These are phyloP conservation scores for Barnettozyma populi DNA, from an alignment of 805 yeast species.

Conservation along the genomic window DNA sequence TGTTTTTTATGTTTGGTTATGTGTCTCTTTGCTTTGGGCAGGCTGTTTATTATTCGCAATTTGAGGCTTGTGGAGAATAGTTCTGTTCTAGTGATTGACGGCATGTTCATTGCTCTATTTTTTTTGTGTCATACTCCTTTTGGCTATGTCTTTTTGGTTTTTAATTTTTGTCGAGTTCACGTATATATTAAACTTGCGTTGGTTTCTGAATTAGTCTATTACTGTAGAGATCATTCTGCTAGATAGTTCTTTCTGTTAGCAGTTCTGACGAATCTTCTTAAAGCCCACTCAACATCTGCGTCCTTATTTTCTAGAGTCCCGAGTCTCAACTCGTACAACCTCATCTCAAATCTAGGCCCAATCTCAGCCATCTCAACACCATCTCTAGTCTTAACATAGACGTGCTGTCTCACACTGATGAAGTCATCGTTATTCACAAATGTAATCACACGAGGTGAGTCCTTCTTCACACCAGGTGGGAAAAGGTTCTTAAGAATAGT, in stretches of 20 bases:
- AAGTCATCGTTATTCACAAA: conserved; percentile 88
- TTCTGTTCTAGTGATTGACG: background rate
- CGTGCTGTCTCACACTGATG: conserved; percentile 92
- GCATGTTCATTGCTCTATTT: background rate
- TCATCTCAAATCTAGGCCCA: conserved; percentile 99
- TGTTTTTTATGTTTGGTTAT: background rate
- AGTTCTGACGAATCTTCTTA: conserved; percentile 88
- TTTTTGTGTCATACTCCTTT: background rate
- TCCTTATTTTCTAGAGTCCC: conserved; percentile 94
- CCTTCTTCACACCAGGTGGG: conserved; percentile 95
- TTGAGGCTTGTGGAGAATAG: too few species aligned
- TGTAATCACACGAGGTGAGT: conserved; percentile 85
- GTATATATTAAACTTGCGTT: background rate
- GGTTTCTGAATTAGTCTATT: background rate
- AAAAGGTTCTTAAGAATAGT: conserved; percentile 81
- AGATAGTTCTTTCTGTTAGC: conserved; percentile 92
- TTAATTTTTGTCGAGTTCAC: background rate
- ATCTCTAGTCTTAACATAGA: conserved; percentile 84
- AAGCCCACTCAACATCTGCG: conserved; percentile 97
- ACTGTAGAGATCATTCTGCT: conserved; percentile 14
- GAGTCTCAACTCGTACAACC: conserved; percentile 76
- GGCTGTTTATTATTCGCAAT: background rate
- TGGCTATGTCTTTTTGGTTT: background rate
- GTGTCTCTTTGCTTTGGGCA: background rate
- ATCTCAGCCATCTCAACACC: conserved; percentile 90